Evolutionary conservation across 2,329 filamentous ascomycete genomes (phyloP).

Genomic region (Curvularia sp.): DNA sequence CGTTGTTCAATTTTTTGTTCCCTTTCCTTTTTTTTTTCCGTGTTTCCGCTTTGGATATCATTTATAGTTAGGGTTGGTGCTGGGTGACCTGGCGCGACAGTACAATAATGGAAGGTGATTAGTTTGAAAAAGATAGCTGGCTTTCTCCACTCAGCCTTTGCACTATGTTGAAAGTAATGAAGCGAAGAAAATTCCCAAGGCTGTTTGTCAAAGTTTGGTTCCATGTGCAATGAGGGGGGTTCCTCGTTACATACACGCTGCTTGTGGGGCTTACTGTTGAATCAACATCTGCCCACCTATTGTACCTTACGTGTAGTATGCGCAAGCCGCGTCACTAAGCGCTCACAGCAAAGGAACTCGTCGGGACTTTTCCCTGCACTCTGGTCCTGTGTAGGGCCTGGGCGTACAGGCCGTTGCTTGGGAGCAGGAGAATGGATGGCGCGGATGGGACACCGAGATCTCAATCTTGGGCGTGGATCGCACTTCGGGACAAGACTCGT

Average conservation of each 20-base stretch:
- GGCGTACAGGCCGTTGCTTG: background rate
- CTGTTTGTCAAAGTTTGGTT: background rate
- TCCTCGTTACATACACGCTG: background rate
- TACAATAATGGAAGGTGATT: slow-evolving; percentile 20
- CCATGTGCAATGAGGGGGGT: background rate
- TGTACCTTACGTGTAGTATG: background rate
- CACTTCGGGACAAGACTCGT: background rate
- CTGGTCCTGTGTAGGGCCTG: background rate
- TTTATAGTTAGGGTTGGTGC: slow-evolving; percentile 12
- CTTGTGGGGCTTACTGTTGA: background rate
- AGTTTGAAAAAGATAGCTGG: background rate
- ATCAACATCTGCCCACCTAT: background rate
- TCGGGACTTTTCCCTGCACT: background rate
- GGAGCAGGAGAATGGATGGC: background rate
- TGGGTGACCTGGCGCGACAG: slow-evolving; percentile 12
- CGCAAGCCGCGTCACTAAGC: background rate
- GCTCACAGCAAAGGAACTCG: background rate
- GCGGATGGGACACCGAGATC: background rate
- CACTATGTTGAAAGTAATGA: background rate
- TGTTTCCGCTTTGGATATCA: slow-evolving; percentile 9
- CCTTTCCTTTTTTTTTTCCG: background rate
- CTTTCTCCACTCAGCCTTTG: slow-evolving; percentile 5
- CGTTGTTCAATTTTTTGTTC: background rate
- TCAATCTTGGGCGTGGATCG: slow-evolving; percentile 7
- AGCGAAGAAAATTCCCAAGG: background rate